Evolutionary conservation across 2,329 filamentous ascomycete genomes (phyloP).

Genomic region (Penicillium capsulatum): DNA sequence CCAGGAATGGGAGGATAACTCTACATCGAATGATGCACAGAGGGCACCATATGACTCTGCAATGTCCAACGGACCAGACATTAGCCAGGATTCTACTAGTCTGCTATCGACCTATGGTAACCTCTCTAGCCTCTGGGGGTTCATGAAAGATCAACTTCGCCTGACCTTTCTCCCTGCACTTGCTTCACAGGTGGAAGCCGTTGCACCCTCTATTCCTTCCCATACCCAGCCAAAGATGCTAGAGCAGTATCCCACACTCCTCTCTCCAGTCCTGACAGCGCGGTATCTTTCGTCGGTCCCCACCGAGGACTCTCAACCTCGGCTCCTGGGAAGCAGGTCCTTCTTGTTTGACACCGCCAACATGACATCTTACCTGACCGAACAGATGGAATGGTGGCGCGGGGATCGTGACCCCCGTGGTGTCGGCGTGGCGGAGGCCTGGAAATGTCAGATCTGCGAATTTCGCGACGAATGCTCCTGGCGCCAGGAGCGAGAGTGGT

Average conservation of each 20-base stretch:
- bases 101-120: constrained; percentile 57
- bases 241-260: constrained; percentile 36
- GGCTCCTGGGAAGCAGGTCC: constrained; percentile 52
- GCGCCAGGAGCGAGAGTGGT: constrained; percentile 65
- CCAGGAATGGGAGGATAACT: constrained; percentile 28
- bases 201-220: constrained; percentile 31
- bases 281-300: constrained; percentile 40
- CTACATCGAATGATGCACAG: constrained; percentile 23
- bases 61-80: constrained; percentile 17
- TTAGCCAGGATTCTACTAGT: constrained; percentile 46
- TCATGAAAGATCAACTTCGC: constrained; percentile 60
- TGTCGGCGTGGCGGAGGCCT: constrained; percentile 77
- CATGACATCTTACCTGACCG: constrained; percentile 62
- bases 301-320: constrained; percentile 21
- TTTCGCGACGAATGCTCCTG: constrained; percentile 76
- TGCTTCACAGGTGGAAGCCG: constrained; percentile 8
- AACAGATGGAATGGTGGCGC: constrained; percentile 82
- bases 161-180: constrained; percentile 44
- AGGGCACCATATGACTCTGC: constrained; percentile 3
- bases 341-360: constrained; percentile 63
- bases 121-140: constrained; percentile 55
- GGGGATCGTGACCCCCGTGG: constrained; percentile 69
- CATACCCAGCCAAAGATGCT: constrained; percentile 34
- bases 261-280: constrained; percentile 45
- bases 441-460: constrained; percentile 81